Evolutionary conservation across 306 rosid species (phyloP).

Genomic region (Acmispon strigosus): DNA sequence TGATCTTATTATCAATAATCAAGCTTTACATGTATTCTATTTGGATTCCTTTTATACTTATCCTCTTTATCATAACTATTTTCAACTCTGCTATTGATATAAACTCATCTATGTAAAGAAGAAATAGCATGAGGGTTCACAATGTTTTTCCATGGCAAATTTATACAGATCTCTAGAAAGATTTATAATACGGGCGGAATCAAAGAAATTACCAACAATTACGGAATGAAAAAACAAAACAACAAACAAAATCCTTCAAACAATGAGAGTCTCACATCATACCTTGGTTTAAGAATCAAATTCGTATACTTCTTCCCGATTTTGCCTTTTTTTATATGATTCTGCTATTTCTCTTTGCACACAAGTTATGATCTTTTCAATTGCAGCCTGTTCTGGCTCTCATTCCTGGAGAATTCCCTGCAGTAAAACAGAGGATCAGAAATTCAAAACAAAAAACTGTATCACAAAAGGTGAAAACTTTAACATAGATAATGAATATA

Average conservation of each 20-base stretch:
- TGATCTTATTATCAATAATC: not conserved
- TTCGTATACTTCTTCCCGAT: not conserved
- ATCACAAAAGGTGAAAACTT: not conserved
- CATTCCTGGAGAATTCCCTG: not conserved
- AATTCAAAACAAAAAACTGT: not conserved
- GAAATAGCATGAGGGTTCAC: not conserved
- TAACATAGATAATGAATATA: not conserved
- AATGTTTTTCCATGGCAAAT: not conserved
- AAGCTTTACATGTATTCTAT: not conserved
- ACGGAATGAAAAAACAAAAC: not conserved
- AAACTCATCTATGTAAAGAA: not conserved
- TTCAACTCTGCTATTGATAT: not conserved
- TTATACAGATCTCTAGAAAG: not conserved
- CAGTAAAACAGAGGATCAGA: not conserved
- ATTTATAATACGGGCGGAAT: not conserved
- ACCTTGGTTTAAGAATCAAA: constrained; percentile 16
- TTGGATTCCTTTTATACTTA: not conserved
- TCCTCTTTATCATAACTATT: not conserved
- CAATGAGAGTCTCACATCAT: constrained; percentile 17
- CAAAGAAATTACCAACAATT: constrained; percentile 18
- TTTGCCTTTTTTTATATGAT: not conserved
- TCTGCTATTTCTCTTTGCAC: not conserved
- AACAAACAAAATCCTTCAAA: not conserved
- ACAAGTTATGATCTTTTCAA: constrained; percentile 7
- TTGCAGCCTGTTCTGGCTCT: not conserved